A percentile compares a stretch with the other conserved stretches of the same genome.
These are phyloP conservation scores for Metschnikowia henanensis DNA, from an alignment of 805 yeast species.

Conservation along the genomic window DNA sequence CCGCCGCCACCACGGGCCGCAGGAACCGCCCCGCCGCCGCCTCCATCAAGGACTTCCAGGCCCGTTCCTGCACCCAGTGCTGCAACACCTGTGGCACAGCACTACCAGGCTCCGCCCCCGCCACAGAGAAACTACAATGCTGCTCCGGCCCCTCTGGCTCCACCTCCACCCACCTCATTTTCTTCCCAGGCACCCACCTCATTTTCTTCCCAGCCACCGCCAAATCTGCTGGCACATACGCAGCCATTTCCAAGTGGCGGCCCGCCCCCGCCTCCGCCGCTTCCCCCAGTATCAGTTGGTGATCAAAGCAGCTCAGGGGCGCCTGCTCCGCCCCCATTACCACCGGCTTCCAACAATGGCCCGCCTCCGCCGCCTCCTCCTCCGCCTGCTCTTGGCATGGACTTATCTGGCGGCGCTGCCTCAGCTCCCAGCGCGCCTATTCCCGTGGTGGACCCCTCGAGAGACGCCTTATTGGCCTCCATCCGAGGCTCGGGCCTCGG, in stretches of 20 bases:
- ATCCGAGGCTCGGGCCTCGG: slow-evolving; percentile 80
- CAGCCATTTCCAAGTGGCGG: slow-evolving; percentile 9
- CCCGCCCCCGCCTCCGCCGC: slow-evolving; percentile 19
- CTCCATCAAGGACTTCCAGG: slow-evolving; percentile 29
- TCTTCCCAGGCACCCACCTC: slow-evolving; percentile 23
- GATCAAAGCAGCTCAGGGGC: slow-evolving; percentile 14
- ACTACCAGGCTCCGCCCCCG: slow-evolving; percentile 11
- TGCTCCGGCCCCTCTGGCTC: slow-evolving; percentile 16
- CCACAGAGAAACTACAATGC: slow-evolving; percentile 25
- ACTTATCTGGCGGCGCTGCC: not conserved
- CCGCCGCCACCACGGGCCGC: slow-evolving; percentile 21
- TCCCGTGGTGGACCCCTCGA: slow-evolving; percentile 48
- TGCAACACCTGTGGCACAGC: slow-evolving; percentile 14
- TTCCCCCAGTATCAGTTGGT: slow-evolving; percentile 17
- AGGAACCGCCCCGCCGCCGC: slow-evolving; percentile 28
- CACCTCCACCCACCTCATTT: slow-evolving; percentile 20
- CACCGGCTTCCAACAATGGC: slow-evolving; percentile 1
- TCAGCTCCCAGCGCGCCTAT: slow-evolving; percentile 21
- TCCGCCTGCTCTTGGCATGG: slow-evolving; percentile 10
- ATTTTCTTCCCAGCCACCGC: slow-evolving; percentile 22
- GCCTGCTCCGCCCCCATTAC: slow-evolving; percentile 30
- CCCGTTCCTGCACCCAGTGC: slow-evolving; percentile 18
- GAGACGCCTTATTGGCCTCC: slow-evolving; percentile 85
- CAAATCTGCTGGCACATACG: slow-evolving; percentile 17
- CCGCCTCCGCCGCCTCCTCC: slow-evolving; percentile 21